Evolutionary conservation across 768 basidiomycete genomes (phyloP), one percentile per base, ranked within the genome.

Genomic region (Clathrus columnatus): DNA sequence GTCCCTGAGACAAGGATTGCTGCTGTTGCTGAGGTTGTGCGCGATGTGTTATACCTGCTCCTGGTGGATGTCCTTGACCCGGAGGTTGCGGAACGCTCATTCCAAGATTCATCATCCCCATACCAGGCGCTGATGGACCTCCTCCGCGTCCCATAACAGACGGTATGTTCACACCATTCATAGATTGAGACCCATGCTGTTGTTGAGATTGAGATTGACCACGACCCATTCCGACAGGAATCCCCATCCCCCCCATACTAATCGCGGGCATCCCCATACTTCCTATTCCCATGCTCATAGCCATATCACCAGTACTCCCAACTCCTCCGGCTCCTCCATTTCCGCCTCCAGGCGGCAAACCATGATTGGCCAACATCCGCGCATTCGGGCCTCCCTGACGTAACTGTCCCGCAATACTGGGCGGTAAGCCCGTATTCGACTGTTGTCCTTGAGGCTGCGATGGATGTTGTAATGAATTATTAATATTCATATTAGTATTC

Each of bases 1-100:
- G 78, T 16, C 67, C 63, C n/a, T 70, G 71, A 45, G 70, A 73
- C 4, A 76, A 74, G 43, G 78, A 75, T 57, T 77, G 75, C 54
- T 75, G 79, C 10, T 64, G 55, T 18, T 60, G 61, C 20, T 62
- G 58, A 26, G 65, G 65, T n/a, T 64, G 61, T n/a, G 58, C 36
- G 10, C 36, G 36, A 36, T 36, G 36, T n/a, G 36, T 11, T 14
- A 36, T 4, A 11, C 36, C 36, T 11, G 36, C n/a, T 36, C 36
- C 41, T 50, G 20, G 21, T 24, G 20, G 49, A 50, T 28, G 49
- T n/a, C 54, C 61, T 57, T 70, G 67, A 51, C 68, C 64, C 56
- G 69, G 56, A 58, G 73, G 72, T 57, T 61, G 52, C 26, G 70
- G 62, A 64, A 82, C 74, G 58, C 68, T 64, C 61, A 73, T 77